These are phyloP conservation scores for Epichloe coenophiala DNA, from an alignment of 2,329 filamentous ascomycete genomes.

Conservation along the genomic window DNA sequence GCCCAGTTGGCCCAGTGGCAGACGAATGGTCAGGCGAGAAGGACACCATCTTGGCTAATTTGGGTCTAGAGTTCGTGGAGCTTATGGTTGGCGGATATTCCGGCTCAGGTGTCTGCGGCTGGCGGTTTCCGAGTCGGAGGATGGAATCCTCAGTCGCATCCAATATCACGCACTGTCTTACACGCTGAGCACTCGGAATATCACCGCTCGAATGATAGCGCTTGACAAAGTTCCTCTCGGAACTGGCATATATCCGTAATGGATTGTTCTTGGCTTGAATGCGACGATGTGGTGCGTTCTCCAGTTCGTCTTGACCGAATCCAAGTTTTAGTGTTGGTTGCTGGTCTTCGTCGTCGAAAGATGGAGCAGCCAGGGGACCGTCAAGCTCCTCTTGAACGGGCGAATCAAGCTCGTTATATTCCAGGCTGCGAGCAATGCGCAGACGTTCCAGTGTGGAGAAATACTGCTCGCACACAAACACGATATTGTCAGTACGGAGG, in stretches of 20 bases:
- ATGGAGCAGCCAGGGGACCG: constrained; percentile 10
- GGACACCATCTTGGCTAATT: constrained; percentile 13
- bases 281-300: constrained; percentile 6
- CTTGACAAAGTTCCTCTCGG: constrained; percentile 29
- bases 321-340: constrained; percentile 3
- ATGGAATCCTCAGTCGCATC: constrained; percentile 15
- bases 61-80: not conserved
- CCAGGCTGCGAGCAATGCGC: constrained; percentile 41
- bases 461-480: constrained; percentile 34
- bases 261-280: not conserved
- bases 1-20: constrained; percentile 1
- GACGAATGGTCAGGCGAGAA: constrained; percentile 8
- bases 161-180: constrained; percentile 24
- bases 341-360: constrained; percentile 4
- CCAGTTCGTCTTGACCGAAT: constrained; percentile 9
- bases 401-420: constrained; percentile 17
- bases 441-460: constrained; percentile 61
- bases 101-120: constrained; percentile 11
- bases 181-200: constrained; percentile 40
- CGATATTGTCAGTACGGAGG: not conserved
- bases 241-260: not conserved
- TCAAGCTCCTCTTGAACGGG: constrained; percentile 12
- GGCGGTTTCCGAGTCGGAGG: constrained; percentile 14
- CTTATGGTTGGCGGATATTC: constrained; percentile 1
- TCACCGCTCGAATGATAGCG: constrained; percentile 55